phyloP scores from a whole-genome alignment of 2,329 filamentous ascomycete species.

The Diaporthe ampelina region DNA sequence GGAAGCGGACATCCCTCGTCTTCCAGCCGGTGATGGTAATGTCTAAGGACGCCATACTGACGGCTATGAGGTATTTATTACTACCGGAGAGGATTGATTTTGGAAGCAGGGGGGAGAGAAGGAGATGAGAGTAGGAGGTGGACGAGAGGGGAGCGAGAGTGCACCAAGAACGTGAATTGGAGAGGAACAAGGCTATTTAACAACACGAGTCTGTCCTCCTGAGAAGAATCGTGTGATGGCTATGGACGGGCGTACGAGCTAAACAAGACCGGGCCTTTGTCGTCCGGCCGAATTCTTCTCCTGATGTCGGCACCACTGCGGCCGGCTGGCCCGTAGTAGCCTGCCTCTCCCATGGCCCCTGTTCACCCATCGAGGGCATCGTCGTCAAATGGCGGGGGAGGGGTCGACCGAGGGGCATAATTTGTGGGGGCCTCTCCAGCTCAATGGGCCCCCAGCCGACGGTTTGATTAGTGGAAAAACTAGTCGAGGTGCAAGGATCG shows the following conservation, averaged over 20 bases:
- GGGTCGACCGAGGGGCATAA: conserved; percentile 18
- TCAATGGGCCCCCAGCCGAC: conserved; percentile 1
- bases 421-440: conserved; percentile 34
- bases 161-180: background rate
- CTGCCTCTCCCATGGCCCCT: background rate
- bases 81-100: background rate
- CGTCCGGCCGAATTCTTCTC: conserved; percentile 33
- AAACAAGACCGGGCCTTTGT: conserved; percentile 35
- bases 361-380: conserved; percentile 28
- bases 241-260: conserved; percentile 14
- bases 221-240: conserved; percentile 21
- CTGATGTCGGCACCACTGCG: conserved; percentile 34
- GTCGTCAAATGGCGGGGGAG: conserved; percentile 38
- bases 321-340: conserved; percentile 21
- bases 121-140: background rate
- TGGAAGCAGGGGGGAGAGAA: background rate
- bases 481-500: conserved; percentile 10
- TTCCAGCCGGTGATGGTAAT: conserved; percentile 80
- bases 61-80: background rate
- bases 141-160: background rate
- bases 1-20: conserved; percentile 82
- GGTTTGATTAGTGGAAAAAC: conserved; percentile 41
- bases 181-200: conserved; percentile 17
- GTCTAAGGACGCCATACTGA: conserved; percentile 53
- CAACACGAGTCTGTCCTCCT: background rate